Evolutionary conservation across 805 yeast species (phyloP).

Genomic region (Schizosaccharomyces japonicus): DNA sequence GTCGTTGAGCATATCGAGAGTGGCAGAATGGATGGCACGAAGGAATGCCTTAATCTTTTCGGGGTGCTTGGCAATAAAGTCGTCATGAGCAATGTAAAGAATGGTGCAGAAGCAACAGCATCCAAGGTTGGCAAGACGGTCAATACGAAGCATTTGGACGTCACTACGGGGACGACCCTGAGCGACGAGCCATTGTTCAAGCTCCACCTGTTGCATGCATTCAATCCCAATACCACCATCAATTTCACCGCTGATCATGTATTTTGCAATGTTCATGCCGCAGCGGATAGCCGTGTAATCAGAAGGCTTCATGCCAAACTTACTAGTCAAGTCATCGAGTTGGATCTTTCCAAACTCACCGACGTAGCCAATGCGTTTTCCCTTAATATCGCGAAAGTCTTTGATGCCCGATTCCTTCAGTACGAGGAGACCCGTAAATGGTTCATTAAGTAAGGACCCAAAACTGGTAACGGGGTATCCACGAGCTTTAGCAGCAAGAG

Average conservation of each 20-base stretch:
- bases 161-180: slow-evolving; percentile 24
- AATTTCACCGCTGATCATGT: slow-evolving; percentile 29
- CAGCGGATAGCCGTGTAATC: slow-evolving; percentile 36
- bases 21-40: slow-evolving; percentile 28
- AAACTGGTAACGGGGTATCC: slow-evolving; percentile 34
- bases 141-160: slow-evolving; percentile 34
- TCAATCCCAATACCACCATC: slow-evolving; percentile 38
- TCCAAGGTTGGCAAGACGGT: slow-evolving; percentile 30
- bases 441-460: slow-evolving; percentile 32
- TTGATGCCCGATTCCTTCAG: slow-evolving; percentile 29
- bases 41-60: slow-evolving; percentile 24
- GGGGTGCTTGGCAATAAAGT: slow-evolving; percentile 24
- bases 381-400: slow-evolving; percentile 29
- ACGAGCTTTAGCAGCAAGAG: slow-evolving; percentile 35
- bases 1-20: slow-evolving; percentile 23
- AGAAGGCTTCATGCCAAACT: slow-evolving; percentile 31
- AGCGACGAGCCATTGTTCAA: slow-evolving; percentile 25
- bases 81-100: slow-evolving; percentile 29
- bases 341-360: slow-evolving; percentile 39
- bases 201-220: slow-evolving; percentile 34
- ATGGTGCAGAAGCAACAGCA: slow-evolving; percentile 38
- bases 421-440: slow-evolving; percentile 32
- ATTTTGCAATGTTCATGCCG: slow-evolving; percentile 36
- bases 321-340: slow-evolving; percentile 30
- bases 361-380: slow-evolving; percentile 31